phyloP scores from a whole-genome alignment of 768 basidiomycete genomes.

The Calocera cornea region DNA sequence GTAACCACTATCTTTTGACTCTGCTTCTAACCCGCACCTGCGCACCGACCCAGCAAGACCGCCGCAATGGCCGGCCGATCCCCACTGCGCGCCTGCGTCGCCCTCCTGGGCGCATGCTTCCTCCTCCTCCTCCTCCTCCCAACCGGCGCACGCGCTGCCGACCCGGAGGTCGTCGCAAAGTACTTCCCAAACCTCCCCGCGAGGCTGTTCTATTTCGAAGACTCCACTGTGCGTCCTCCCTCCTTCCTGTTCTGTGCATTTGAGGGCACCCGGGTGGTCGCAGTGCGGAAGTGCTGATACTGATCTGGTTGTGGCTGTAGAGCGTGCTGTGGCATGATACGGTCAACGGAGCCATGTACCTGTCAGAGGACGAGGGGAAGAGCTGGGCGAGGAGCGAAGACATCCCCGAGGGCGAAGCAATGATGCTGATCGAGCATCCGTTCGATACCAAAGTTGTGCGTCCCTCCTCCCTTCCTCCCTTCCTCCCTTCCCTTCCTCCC shows the following conservation, averaged over 20 bases:
- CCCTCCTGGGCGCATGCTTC: neutral
- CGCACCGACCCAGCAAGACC: neutral
- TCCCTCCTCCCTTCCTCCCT: conserved; percentile 11
- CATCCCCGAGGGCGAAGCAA: conserved; percentile 42
- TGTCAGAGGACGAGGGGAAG: conserved; percentile 83
- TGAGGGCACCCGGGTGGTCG: too few relatives aligned
- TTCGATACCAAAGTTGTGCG: conserved; percentile 61
- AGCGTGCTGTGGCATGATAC: conserved; percentile 73
- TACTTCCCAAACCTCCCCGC: conserved; percentile 59
- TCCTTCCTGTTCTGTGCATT: neutral
- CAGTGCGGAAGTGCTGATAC: neutral
- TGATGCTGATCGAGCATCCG: conserved; percentile 76
- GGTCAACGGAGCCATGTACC: conserved; percentile 48
- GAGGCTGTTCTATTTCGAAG: conserved; percentile 82
- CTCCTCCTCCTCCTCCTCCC: conserved; percentile 1
- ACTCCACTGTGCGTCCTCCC: conserved; percentile 51
- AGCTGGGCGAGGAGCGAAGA: conserved; percentile 40
- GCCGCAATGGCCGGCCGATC: neutral
- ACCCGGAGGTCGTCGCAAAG: conserved; percentile 24
- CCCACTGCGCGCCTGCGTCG: neutral
- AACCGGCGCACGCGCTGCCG: conserved; percentile 8
- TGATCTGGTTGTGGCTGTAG: conserved; percentile 24
- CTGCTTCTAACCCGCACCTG: too few relatives aligned
- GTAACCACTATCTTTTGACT: neutral
- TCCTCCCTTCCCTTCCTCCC: neutral